phyloP scores from a whole-genome alignment of 345 rosid species.

The Rhizophora apiculata region DNA sequence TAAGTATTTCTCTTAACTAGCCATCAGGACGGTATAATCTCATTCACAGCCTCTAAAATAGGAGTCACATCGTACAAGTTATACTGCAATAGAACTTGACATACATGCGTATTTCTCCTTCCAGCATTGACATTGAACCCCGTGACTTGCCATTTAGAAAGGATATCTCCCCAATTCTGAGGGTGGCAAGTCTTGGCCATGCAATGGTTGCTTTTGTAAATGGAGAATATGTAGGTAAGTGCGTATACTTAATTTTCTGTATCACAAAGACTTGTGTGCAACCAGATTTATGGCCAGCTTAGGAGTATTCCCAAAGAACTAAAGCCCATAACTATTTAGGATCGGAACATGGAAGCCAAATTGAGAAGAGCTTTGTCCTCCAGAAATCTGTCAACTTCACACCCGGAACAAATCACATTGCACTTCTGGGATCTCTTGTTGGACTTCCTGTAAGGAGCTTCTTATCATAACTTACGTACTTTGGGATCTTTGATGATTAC shows the following conservation, averaged over 20 bases:
- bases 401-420: slow-evolving; percentile 50
- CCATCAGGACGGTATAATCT: not conserved
- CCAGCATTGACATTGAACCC: slow-evolving; percentile 42
- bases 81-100: slow-evolving; percentile 9
- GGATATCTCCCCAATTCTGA: slow-evolving; percentile 36
- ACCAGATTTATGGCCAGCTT: too few relatives aligned
- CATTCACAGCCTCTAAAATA: not conserved
- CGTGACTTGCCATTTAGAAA: slow-evolving; percentile 44
- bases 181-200: slow-evolving; percentile 86
- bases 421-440: slow-evolving; percentile 48
- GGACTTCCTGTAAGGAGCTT: slow-evolving; percentile 63
- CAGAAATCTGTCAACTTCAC: slow-evolving; percentile 41
- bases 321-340: slow-evolving; percentile 34
- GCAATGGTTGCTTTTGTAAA: slow-evolving; percentile 65
- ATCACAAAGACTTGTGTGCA: not conserved
- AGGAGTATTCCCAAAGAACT: not conserved
- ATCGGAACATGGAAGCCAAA: slow-evolving; percentile 72
- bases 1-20: slow-evolving; percentile 19
- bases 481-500: not conserved
- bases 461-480: not conserved
- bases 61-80: not conserved
- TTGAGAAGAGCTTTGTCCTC: slow-evolving; percentile 78
- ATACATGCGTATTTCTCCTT: not conserved
- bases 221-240: slow-evolving; percentile 66
- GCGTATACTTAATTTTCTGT: not conserved